phyloP scores from a whole-genome alignment of 2,329 filamentous ascomycete species.

The Neofusicoccum laricinum region DNA sequence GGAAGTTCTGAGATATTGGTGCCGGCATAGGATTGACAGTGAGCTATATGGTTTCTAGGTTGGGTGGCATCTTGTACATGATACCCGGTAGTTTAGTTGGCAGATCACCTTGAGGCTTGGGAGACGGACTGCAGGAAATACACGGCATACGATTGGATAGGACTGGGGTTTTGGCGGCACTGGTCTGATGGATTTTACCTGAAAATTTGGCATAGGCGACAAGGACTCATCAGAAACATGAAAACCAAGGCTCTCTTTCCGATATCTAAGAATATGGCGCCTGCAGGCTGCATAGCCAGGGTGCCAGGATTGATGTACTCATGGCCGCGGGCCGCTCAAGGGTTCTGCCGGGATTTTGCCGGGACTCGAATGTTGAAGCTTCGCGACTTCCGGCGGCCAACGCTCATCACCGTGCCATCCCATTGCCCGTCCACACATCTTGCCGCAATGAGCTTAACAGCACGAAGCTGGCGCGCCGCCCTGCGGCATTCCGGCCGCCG shows the following conservation, averaged over 20 bases:
- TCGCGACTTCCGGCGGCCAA: background rate
- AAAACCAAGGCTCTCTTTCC: too few relatives aligned
- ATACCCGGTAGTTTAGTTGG: background rate
- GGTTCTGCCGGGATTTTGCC: too few relatives aligned
- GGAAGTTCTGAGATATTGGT: background rate
- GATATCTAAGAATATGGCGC: too few relatives aligned
- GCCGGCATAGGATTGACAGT: too few relatives aligned
- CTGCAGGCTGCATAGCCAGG: too few relatives aligned
- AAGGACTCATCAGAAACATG: too few relatives aligned
- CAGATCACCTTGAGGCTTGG: too few relatives aligned
- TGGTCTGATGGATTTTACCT: background rate
- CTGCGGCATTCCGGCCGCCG: slow-evolving; percentile 19
- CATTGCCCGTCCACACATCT: slow-evolving; percentile 9
- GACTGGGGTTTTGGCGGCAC: background rate
- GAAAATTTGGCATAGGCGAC: too few relatives aligned
- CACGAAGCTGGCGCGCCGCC: slow-evolving; percentile 29
- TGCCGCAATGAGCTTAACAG: slow-evolving; percentile 29
- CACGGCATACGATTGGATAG: background rate
- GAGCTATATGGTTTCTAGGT: background rate
- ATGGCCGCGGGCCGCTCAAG: too few relatives aligned
- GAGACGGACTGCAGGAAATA: background rate
- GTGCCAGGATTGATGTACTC: too few relatives aligned
- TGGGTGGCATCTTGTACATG: background rate
- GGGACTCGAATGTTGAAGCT: background rate
- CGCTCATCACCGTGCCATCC: background rate